Percentiles rank a stretch among this genome's conserved stretches.
Evolutionary conservation across 768 basidiomycete species (phyloP).

Genomic region (Mrakia blollopis): DNA sequence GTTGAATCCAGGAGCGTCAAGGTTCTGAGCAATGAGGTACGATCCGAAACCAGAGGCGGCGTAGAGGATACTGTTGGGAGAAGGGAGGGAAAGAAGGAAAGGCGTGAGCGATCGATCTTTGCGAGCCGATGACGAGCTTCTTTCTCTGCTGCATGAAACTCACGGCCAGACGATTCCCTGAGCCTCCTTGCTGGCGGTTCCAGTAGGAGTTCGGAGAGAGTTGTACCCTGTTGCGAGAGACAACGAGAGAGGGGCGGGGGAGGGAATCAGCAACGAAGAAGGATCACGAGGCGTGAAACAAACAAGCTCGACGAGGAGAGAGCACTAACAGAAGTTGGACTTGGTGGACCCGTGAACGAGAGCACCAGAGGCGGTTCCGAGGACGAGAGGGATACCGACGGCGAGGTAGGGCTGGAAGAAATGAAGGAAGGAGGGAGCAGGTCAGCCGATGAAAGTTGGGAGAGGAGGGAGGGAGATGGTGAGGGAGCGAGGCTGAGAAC

Average conservation of each 20-base stretch:
- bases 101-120: too few relatives aligned
- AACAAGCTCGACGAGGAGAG: not conserved
- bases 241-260: not conserved
- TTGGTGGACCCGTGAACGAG: constrained; percentile 25
- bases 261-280: not conserved
- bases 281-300: not conserved
- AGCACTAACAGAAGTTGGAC: constrained; percentile 7
- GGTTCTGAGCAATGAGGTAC: constrained; percentile 32
- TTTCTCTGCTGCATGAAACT: too few relatives aligned
- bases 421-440: not conserved
- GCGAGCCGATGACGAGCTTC: too few relatives aligned
- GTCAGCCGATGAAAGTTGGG: not conserved
- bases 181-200: constrained; percentile 22
- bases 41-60: constrained; percentile 31
- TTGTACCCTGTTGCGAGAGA: constrained; percentile 16
- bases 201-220: constrained; percentile 21
- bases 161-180: constrained; percentile 27
- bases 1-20: constrained; percentile 23
- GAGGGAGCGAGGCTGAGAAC: constrained; percentile 7
- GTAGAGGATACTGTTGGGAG: constrained; percentile 14
- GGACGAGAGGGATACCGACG: constrained; percentile 32
- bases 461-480: not conserved
- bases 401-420: constrained; percentile 25
- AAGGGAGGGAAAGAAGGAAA: too few relatives aligned
- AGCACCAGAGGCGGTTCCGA: constrained; percentile 18